Evolutionary conservation across 495 filamentous ascomycete species (phyloP), one percentile per base, ranked within the genome.

Genomic region (Ascobolus immersus): DNA sequence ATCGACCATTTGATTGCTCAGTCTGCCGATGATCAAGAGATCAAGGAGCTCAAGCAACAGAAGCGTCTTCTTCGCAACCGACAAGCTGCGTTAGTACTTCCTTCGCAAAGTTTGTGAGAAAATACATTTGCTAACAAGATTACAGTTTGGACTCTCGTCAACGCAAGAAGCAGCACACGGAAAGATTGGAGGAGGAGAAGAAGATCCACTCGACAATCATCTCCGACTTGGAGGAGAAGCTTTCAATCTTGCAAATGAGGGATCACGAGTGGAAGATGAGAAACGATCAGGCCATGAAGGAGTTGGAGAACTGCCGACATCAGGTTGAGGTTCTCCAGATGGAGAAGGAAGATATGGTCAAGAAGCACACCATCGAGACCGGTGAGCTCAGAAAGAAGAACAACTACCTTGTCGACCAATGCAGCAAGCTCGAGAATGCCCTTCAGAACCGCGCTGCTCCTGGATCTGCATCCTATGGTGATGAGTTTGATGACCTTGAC

Each of bases 1-100:
- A 94, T 99, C 57, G 86, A 99, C 52, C 67, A 76, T 34, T 58
- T 94, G 45, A 93, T 99, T 56, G 64, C 70, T 21, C 68, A 77
- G 52, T 82, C 80, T 13, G 74, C 58, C 31, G 79, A 94, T 44
- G 86, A 94, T 43, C 75, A 89, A 38, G 75, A 86, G 59, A 75
- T 91, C 56, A 94, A 92, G 62, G 82, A 94, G 55, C 61, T 94
- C 45, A 94, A 94, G 67, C 81, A 92, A 47, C 89, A 93, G 53
- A 99, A 99, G 62, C 69, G 86, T 13, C 60, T 99, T 33, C 58
- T 99, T 34, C 66, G 89, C 44, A 99, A 99, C 54, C 66, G 86
- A 43, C 82, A 94, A 55, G 86, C 86, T 49, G 86, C 86, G 75
- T 92, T 65, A 61, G 78, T 72, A 19, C 25, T 34, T 35, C 37